phyloP scores from a whole-genome alignment of 176 grass and related monocot species.

The Eremochloa ophiuroides region DNA sequence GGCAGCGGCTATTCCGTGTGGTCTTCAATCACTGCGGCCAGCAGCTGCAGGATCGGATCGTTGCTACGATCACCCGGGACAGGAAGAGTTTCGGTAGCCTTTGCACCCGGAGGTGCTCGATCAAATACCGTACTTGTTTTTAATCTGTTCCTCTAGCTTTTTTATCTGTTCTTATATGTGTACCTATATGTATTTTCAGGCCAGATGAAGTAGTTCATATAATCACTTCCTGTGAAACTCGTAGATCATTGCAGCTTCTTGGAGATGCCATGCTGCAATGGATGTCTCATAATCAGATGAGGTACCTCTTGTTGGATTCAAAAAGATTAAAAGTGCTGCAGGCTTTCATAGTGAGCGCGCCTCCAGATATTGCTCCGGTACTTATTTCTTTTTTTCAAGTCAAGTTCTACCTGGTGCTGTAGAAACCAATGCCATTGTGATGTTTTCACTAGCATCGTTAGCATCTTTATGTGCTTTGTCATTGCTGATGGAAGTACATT shows the following conservation, averaged over 20 bases:
- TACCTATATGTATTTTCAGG: slow-evolving; percentile 3
- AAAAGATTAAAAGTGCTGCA: slow-evolving; percentile 8
- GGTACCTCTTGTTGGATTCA: not conserved
- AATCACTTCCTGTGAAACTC: not conserved
- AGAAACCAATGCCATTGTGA: not conserved
- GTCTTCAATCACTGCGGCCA: not conserved
- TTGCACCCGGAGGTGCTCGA: not conserved
- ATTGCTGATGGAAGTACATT: not conserved
- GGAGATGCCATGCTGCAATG: not conserved
- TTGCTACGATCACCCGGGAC: not conserved
- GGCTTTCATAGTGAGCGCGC: not conserved
- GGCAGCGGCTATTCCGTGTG: not conserved
- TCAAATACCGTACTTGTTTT: not conserved
- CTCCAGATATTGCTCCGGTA: slow-evolving; percentile 1
- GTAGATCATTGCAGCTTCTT: not conserved
- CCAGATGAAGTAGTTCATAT: not conserved
- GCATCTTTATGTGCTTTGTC: not conserved
- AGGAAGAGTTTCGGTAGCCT: not conserved
- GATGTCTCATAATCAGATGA: not conserved
- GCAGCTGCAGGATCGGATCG: not conserved
- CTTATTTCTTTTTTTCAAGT: not conserved
- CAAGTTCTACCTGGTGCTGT: not conserved
- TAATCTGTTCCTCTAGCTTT: not conserved
- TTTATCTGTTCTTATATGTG: not conserved
- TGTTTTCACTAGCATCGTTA: not conserved